Evolutionary conservation across 345 rosid genomes (phyloP), one percentile per base, ranked within the genome.

Genomic region (Crucihimalaya himalaica): DNA sequence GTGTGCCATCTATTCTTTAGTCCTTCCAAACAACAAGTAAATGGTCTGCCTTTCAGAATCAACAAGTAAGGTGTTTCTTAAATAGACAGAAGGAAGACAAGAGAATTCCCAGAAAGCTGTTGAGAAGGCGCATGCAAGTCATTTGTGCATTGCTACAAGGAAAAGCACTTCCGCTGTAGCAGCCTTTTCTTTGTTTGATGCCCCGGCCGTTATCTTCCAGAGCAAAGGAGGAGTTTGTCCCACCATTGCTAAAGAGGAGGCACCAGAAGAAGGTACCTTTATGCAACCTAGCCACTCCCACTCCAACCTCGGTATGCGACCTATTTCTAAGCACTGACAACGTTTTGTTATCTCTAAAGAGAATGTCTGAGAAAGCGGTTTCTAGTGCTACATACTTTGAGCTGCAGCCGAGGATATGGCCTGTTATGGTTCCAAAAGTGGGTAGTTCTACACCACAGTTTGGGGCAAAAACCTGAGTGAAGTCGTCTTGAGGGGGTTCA

Each of bases 391-490:
- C 71, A 70, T 93, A 85, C 75, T 88, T 84, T 21, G 84, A 76
- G 71, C 86, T 85, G 70, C 98, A 93, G 11, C 93, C 96, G 55
- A 86, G 85, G 19, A 90, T 79, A 71, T 84, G 89, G 69, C 97
- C 97, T 0, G 90, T 90, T 46, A 93, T 76, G 59, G 86, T 80
- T 76, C 89, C 89, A 3, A 90, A 63, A 18, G 93, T 88, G 1
- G 97, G 91, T 15, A 90, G 87, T 70, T 90, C 93, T 4, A 92
- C 92, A 4, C 95, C 97, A 25, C 97, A 90, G 58, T 90, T 88
- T 11, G 96, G 91, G 65, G 92, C 94, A 8, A 89, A 92, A 61
- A 89, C 81, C 79, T 89, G 91, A 0, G 84, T 86, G 85, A 88
- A 90, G 80, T 89, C 91, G 48, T 78, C 89, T 66, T 86, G 92